Base-by-base conservation (phyloP, 495 filamentous ascomycete species). In the Aspergillus bridgeri region DNA sequence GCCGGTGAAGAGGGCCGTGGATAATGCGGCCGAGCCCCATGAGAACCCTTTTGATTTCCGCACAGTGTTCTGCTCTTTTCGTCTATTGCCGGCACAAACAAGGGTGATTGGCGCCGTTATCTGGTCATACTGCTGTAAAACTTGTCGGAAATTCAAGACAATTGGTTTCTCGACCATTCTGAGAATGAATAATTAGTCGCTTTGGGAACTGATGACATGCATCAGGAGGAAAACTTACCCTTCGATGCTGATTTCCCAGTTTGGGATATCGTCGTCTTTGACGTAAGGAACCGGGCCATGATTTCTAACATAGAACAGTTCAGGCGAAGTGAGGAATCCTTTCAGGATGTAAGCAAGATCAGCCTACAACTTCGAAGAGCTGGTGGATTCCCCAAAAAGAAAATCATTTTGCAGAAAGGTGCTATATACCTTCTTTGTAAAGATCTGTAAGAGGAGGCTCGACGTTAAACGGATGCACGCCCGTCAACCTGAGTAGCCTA, bases 31-130 rank as follows among this genome's bases (percentile, higher is more conserved):
- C 0, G 93, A 81, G 42, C 93, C 93, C 93, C 93, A 98, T 52
- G 92, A 96, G 75, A 98, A 98, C 0, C 93, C 93, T 65, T 96
- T 96, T 3, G 89, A 89, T 68, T 98, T 98, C 24, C 91, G 80
- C 2, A 96, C 90, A 27, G 87, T 77, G 59, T 98, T 98, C 65
- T 98, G 93, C 69, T 98, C 93, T 73, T 98, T 98, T 21, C 93
- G 81, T 57, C 93, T 78, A 65, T 98, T 98, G 0, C 93, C 93
- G 13, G 93, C 93, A 71, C 93, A 98, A 42, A 97, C 93, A 0
- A 98, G 80, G 0, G 93, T 97, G 63, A 97, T 78, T 0, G 93
- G 93, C 27, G 87, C 86, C 8, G 92, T 97, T 19, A 92, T 82
- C 67, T 96, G 89, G 53, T 94, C 88, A 63, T 87, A 96, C 3